phyloP scores from a whole-genome alignment of 177 flowering plant species.

The Telopea speciosissima region DNA sequence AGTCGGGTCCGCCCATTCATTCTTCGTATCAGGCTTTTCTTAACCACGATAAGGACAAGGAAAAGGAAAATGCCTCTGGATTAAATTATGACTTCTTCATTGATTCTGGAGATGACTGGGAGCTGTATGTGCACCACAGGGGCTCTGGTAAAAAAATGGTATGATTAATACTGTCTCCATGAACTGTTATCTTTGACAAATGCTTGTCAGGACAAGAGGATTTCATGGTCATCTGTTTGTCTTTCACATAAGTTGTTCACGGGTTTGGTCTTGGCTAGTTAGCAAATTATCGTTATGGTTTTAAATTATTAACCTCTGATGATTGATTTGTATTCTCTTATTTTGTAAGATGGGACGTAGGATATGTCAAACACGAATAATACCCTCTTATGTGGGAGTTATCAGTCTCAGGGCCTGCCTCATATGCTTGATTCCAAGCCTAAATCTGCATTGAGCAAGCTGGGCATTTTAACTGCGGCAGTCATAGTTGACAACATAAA shows the following conservation, averaged over 20 bases:
- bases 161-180: slow-evolving; percentile 6
- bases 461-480: not conserved
- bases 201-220: not conserved
- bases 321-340: not conserved
- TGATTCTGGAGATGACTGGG: slow-evolving; percentile 57
- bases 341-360: not conserved
- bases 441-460: not conserved
- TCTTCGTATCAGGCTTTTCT: slow-evolving; percentile 46
- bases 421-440: not conserved
- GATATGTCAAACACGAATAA: not conserved
- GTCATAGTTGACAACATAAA: not conserved
- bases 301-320: no score
- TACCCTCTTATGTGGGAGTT: not conserved
- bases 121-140: slow-evolving; percentile 26
- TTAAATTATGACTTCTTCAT: slow-evolving; percentile 17
- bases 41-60: slow-evolving; percentile 23
- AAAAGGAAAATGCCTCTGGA: slow-evolving; percentile 33
- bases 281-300: not conserved
- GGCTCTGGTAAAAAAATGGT: slow-evolving; percentile 39
- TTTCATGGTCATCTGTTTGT: not conserved
- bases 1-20: slow-evolving; percentile 54
- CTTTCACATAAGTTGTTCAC: not conserved
- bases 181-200: not conserved
- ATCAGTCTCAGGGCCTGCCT: not conserved
- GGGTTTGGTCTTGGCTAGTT: not conserved